Evolutionary conservation across 352 stramenopile species (phyloP), one percentile per base, ranked within the genome.

Genomic region (Phytophthora tentaculata): DNA sequence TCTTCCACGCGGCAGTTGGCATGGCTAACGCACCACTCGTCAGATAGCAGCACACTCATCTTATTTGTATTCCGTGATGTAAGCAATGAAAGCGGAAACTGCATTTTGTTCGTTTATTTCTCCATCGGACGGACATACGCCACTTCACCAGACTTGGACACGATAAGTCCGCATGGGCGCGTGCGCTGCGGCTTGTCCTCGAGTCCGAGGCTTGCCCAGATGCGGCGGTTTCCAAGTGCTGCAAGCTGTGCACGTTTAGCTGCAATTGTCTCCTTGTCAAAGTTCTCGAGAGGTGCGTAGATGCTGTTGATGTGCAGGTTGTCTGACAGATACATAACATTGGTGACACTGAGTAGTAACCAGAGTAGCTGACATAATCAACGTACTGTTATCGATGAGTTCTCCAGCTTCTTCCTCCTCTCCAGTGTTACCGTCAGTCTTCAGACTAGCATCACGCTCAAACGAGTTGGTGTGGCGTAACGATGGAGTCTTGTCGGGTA

Each of bases 191-290:
- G 66, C 57, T 93, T 92, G 59, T 95, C 88, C 63, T 94, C 82
- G 5, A 96, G 66, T n/a, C 88, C 88, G 12, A 96, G 76, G 53
- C 84, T 96, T 44, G 88, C 83, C 88, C 88, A 96, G 41, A 96
- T 94, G 19, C 88, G 82, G 13, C 85, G 84, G 35, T 94, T 96
- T 29, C 81, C 84, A 4, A 94, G 69, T 28, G 83, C 84, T 29
- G 83, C 72, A 7, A 96, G 72, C 58, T 94, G 84, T 12, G 86
- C 84, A 17, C 88, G 86, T 54, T 95, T 95, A 16, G 83, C 83
- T n/a, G 88, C 85, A 23, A 95, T 82, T 8, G 86, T 81, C 32
- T 95, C 85, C 56, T 90, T 91, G 54, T 92, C 80, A 53, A 94
- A 93, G 49, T 71, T 86, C 37, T 91, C 84, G 17, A 96, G 64